A percentile compares a stretch with the other conserved stretches of the same genome.
phyloP scores from a whole-genome alignment of 2,329 filamentous ascomycete species.

The Pseudocercospora crystallina region DNA sequence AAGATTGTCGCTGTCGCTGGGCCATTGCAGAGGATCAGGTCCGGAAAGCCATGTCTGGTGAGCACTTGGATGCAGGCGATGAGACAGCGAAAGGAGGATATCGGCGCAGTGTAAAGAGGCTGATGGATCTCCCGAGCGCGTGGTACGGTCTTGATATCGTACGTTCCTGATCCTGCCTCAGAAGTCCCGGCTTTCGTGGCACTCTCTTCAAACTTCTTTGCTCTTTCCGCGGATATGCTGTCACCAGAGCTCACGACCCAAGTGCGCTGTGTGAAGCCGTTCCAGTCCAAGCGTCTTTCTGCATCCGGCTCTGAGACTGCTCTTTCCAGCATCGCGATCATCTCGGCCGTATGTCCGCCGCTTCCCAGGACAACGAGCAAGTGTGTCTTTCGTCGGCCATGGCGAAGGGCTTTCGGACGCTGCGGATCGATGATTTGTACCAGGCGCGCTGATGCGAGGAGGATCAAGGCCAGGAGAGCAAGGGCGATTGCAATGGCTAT shows the following conservation, averaged over 20 bases:
- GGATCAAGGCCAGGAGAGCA: no score
- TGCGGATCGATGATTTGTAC: constrained; percentile 40
- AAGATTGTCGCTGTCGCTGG: constrained; percentile 85
- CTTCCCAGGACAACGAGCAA: constrained; percentile 83
- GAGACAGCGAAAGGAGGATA: constrained; percentile 67
- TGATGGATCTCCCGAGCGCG: constrained; percentile 83
- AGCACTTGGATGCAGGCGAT: constrained; percentile 61
- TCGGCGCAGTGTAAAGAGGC: constrained; percentile 68
- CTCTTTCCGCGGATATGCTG: constrained; percentile 64
- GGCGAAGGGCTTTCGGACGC: constrained; percentile 31
- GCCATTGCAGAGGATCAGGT: constrained; percentile 81
- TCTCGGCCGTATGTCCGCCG: constrained; percentile 92
- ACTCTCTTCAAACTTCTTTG: constrained; percentile 61
- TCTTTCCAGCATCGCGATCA: constrained; percentile 77
- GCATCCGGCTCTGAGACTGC: constrained; percentile 45
- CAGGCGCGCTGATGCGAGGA: constrained; percentile 31
- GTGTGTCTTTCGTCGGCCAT: constrained; percentile 43
- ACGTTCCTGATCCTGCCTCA: constrained; percentile 41
- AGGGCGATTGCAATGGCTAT: no score
- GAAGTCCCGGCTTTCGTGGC: constrained; percentile 17
- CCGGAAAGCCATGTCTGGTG: constrained; percentile 54
- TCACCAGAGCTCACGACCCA: constrained; percentile 82
- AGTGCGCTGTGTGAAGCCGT: constrained; percentile 63
- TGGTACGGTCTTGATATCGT: constrained; percentile 67
- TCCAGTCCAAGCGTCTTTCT: constrained; percentile 39